These are phyloP conservation scores for Kazachstania martiniae DNA, from an alignment of 805 yeast species.

Conservation along the genomic window DNA sequence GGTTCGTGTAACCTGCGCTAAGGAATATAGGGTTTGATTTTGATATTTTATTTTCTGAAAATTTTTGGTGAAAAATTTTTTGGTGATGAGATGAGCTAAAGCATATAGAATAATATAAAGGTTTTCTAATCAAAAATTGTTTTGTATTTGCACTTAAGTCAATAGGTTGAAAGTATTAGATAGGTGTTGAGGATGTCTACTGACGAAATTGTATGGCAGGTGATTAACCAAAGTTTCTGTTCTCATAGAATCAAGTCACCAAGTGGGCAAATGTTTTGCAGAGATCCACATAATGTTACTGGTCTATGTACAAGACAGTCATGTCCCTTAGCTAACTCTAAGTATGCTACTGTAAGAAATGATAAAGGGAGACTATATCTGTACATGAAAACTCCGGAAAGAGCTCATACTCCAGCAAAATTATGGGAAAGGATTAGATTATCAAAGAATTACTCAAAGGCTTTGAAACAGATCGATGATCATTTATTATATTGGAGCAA, in stretches of 20 bases:
- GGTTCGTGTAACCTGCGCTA: too few species aligned
- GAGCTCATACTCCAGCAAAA: constrained; percentile 90
- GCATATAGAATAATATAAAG: not conserved
- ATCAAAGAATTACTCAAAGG: constrained; percentile 80
- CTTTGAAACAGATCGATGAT: constrained; percentile 79
- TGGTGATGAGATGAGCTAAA: constrained; percentile 1
- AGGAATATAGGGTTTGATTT: not conserved
- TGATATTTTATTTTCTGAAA: not conserved
- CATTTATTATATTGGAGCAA: constrained; percentile 89
- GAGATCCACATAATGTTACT: constrained; percentile 91
- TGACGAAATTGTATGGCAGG: constrained; percentile 93
- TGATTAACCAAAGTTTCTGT: constrained; percentile 90
- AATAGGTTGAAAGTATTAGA: not conserved
- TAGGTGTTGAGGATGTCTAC: constrained; percentile 28
- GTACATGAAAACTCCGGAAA: constrained; percentile 95
- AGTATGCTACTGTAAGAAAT: constrained; percentile 78
- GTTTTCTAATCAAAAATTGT: not conserved
- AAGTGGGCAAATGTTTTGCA: constrained; percentile 83
- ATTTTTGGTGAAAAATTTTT: constrained; percentile 1
- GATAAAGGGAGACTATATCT: constrained; percentile 70
- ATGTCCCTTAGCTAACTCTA: constrained; percentile 91
- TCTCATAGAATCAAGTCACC: constrained; percentile 86
- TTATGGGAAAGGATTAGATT: constrained; percentile 92
- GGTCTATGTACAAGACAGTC: constrained; percentile 90
- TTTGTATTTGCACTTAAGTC: not conserved